A percentile compares a stretch with the other conserved stretches of the same genome.
Conservation (phyloP, 495 filamentous ascomycete species). For the Aspergillus nanangensis region DNA sequence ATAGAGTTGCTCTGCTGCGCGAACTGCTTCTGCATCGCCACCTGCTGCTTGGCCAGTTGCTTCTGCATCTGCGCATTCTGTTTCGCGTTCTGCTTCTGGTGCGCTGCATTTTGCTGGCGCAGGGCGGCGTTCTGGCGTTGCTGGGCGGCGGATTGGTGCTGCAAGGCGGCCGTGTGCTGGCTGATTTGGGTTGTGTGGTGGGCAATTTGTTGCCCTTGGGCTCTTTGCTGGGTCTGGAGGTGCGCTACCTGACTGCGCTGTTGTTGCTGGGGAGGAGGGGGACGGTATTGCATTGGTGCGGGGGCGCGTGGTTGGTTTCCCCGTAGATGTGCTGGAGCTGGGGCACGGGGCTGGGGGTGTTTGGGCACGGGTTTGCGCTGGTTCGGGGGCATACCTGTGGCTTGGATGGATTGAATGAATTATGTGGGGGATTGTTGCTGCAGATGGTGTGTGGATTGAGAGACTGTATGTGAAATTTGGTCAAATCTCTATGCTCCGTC, state of each 20-base stretch:
- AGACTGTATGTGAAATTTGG: no score
- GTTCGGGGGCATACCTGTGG: background rate
- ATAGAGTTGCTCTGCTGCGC: no score
- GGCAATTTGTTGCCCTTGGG: background rate
- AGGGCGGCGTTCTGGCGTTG: background rate
- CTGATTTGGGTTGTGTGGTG: background rate
- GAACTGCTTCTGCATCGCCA: conserved; percentile 2
- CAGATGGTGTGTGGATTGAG: no score
- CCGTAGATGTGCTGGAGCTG: background rate
- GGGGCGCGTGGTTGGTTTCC: background rate
- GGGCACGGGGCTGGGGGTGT: background rate
- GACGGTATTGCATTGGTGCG: conserved; percentile 3
- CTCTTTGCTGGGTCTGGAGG: background rate
- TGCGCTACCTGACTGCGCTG: background rate
- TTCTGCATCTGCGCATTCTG: conserved; percentile 3
- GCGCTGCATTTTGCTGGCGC: background rate
- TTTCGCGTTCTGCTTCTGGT: background rate
- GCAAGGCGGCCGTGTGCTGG: background rate
- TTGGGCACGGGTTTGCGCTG: background rate
- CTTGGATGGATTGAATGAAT: background rate
- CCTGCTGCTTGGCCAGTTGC: background rate
- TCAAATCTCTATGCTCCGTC: no score
- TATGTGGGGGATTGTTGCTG: no score
- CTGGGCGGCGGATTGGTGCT: conserved; percentile 2
- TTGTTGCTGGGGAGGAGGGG: no score